Evolutionary conservation across 2,329 filamentous ascomycete genomes (phyloP), one percentile per base, ranked within the genome.

Genomic region (Ilyonectria sp.): DNA sequence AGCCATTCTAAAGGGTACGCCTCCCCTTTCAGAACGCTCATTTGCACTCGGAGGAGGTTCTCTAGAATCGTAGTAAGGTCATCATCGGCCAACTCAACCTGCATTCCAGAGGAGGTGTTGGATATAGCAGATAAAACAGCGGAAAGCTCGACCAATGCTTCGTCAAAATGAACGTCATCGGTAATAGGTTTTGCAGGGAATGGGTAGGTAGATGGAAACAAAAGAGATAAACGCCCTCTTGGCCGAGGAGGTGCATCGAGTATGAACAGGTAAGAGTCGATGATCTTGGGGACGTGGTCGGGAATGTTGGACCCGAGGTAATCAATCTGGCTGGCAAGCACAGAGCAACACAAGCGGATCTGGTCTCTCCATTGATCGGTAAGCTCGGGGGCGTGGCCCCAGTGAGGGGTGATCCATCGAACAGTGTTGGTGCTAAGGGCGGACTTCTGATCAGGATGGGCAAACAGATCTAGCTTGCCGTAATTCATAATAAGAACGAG

Each of bases 401-500:
- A 99, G 80, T 98, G 95, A 4, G 95, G 95, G 13, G 92, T 91
- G 65, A 99, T 91, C 96, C 96, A 99, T 68, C 92, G 86, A 50
- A 95, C 91, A 4, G 94, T 98, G 76, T 94, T 97, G 52, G 92
- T 88, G 68, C 93, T 90, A 53, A 98, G 85, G 13, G 90, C 90
- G 31, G 90, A 88, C 72, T 92, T 88, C 71, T 95, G 92, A 67
- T 95, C 92, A 0, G 91, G 87, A n/a, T 92, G 86, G 10, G 91
- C 88, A 81, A 98, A 98, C 23, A 97, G 86, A 29, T 93, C 90
- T 6, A 97, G 85, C 69, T 91, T 92, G 31, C 93, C 93, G 78
- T 97, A 95, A 79, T 98, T 96, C 79, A 97, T 92, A 75, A 99
- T 95, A 44, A 99, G 86, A 19, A 98, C 89, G 43, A 99, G 87